Conservation (phyloP, 768 basidiomycete species). For the Agaricus blazei region DNA sequence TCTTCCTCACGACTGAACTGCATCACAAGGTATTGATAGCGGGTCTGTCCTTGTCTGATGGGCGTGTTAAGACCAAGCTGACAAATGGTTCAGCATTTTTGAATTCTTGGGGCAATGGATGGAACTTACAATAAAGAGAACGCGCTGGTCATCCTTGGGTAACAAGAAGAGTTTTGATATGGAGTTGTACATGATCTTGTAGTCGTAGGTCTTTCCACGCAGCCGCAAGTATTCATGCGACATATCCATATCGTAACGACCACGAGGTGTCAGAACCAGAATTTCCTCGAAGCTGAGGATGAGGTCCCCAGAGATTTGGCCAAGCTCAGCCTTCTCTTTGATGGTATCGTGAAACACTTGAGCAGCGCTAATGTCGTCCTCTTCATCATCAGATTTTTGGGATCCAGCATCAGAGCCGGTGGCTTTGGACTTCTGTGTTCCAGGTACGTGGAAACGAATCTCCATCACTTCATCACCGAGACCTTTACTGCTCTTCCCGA, state of each 20-base stretch:
- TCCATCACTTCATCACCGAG: conserved; percentile 88
- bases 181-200: conserved; percentile 89
- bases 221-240: conserved; percentile 90
- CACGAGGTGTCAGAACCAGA: conserved; percentile 90
- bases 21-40: conserved; percentile 97
- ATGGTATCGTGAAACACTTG: conserved; percentile 95
- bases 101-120: background rate
- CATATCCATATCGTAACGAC: conserved; percentile 97
- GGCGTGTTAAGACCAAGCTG: conserved; percentile 89
- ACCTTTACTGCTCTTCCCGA: conserved; percentile 33
- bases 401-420: conserved; percentile 73
- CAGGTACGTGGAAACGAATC: conserved; percentile 95
- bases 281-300: conserved; percentile 96
- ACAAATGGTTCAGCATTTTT: background rate
- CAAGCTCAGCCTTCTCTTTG: conserved; percentile 95
- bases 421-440: conserved; percentile 46
- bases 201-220: conserved; percentile 99
- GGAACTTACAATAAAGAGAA: conserved; percentile 81
- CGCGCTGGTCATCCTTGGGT: conserved; percentile 95
- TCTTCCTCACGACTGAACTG: conserved; percentile 97
- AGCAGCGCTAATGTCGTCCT: conserved; percentile 83
- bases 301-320: conserved; percentile 85
- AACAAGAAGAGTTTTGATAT: conserved; percentile 88
- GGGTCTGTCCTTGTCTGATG: conserved; percentile 95
- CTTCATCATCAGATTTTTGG: conserved; percentile 68